Conservation (phyloP, 352 stramenopile species). For the Globisporangium rhizosaccharum region DNA sequence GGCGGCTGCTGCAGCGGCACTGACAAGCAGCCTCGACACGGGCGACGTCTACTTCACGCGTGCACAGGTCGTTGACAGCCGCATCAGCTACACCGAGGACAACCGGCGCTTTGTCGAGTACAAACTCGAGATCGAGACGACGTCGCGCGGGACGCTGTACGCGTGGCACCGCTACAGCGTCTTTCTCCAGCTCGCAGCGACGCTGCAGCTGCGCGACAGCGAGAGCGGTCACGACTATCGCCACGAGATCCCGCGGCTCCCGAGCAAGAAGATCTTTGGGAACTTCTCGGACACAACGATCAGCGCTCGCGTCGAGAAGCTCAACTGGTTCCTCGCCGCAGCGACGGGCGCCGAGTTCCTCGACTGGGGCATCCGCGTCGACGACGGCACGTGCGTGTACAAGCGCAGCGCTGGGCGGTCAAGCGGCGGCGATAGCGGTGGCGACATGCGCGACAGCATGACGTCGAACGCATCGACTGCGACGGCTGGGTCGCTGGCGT, state of each 20-base stretch:
- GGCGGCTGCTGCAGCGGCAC: not conserved
- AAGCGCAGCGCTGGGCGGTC: slow-evolving; percentile 29
- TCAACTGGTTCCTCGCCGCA: slow-evolving; percentile 42
- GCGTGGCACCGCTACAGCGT: slow-evolving; percentile 48
- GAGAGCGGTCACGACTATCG: slow-evolving; percentile 19
- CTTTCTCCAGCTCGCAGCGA: slow-evolving; percentile 35
- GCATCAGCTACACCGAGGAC: slow-evolving; percentile 12
- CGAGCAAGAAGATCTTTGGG: slow-evolving; percentile 39
- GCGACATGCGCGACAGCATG: slow-evolving; percentile 11
- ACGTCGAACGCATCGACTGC: slow-evolving; percentile 15
- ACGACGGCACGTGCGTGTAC: slow-evolving; percentile 44
- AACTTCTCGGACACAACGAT: slow-evolving; percentile 35
- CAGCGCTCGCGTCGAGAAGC: slow-evolving; percentile 33
- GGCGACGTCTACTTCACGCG: slow-evolving; percentile 11
- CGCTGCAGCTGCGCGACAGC: slow-evolving; percentile 32
- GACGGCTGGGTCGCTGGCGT: slow-evolving; percentile 14
- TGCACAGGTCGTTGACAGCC: slow-evolving; percentile 11
- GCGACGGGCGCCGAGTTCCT: slow-evolving; percentile 36
- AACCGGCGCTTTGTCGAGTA: slow-evolving; percentile 36
- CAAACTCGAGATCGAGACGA: slow-evolving; percentile 45
- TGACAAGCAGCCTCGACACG: not conserved
- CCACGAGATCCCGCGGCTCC: slow-evolving; percentile 31
- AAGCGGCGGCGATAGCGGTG: not conserved
- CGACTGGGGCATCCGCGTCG: slow-evolving; percentile 45
- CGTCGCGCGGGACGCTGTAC: slow-evolving; percentile 31